These are phyloP conservation scores for Saccharomycopsis sp. DNA, from an alignment of 805 yeast species.

Conservation along the genomic window DNA sequence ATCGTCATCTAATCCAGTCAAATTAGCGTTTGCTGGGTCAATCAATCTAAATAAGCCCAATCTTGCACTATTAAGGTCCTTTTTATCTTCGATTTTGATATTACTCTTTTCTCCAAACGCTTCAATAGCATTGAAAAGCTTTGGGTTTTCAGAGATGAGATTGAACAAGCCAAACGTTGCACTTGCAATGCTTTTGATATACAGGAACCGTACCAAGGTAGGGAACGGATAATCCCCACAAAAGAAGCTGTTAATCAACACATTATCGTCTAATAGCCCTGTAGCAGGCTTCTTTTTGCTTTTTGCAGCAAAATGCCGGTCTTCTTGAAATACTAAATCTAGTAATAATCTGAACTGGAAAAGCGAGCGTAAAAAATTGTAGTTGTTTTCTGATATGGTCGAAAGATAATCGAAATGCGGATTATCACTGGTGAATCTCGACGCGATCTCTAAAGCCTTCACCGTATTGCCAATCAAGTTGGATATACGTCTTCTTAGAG, in stretches of 20 bases:
- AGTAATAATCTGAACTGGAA: constrained; percentile 2
- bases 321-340: neutral
- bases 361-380: constrained; percentile 10
- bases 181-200: neutral
- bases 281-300: no score
- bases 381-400: constrained; percentile 17
- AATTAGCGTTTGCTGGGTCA: neutral
- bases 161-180: constrained; percentile 4
- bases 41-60: neutral
- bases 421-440: constrained; percentile 10
- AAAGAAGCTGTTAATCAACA: neutral
- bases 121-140: constrained; percentile 1
- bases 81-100: no score
- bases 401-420: constrained; percentile 13
- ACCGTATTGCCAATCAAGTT: constrained; percentile 12
- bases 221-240: constrained; percentile 3
- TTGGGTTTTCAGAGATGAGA: constrained; percentile 1
- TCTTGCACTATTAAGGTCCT: neutral
- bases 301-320: neutral
- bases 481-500: neutral
- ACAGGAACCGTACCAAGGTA: neutral
- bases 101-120: no score
- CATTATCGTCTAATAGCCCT: neutral
- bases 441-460: constrained; percentile 12
- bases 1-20: constrained; percentile 6